Evolutionary conservation across 345 rosid genomes (phyloP).

Genomic region (Aethionema arabicum): DNA sequence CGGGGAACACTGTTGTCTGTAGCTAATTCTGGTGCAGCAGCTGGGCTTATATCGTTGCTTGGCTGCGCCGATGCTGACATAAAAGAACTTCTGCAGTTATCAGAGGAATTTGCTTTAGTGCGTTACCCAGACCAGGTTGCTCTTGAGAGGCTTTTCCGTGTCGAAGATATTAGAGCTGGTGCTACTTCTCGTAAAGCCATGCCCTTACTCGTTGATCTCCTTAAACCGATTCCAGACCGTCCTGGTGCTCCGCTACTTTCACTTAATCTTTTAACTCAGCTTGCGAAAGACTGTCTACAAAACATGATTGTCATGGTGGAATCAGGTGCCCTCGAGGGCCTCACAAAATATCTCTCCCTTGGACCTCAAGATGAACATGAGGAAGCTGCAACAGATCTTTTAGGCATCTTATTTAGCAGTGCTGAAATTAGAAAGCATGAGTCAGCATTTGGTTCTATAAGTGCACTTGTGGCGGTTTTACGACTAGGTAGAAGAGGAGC

Average conservation of each 20-base stretch:
- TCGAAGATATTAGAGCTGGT: conserved; percentile 97
- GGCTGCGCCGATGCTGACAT: conserved; percentile 97
- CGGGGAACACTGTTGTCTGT: conserved; percentile 96
- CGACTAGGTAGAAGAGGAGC: conserved; percentile 98
- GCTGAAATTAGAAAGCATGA: conserved; percentile 97
- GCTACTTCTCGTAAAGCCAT: conserved; percentile 98
- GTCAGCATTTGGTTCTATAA: conserved; percentile 86
- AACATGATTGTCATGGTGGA: conserved; percentile 96
- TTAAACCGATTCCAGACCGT: conserved; percentile 99
- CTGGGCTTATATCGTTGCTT: conserved; percentile 87
- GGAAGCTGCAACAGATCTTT: conserved; percentile 96
- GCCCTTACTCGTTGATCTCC: conserved; percentile 95
- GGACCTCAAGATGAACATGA: conserved; percentile 98
- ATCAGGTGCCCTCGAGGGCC: conserved; percentile 92
- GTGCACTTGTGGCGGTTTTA: conserved; percentile 94
- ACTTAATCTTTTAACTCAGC: conserved; percentile 84
- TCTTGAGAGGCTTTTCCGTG: conserved; percentile 96
- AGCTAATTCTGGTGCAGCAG: conserved; percentile 95
- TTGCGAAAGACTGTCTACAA: conserved; percentile 84
- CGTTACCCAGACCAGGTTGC: conserved; percentile 96
- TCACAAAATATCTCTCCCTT: conserved; percentile 94
- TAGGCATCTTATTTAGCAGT: conserved; percentile 84
- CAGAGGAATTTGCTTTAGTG: conserved; percentile 79
- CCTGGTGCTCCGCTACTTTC: conserved; percentile 98
- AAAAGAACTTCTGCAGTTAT: conserved; percentile 73